Base-by-base conservation (phyloP, 2,329 filamentous ascomycete genomes). In the Chaetomiaceae sp. region DNA sequence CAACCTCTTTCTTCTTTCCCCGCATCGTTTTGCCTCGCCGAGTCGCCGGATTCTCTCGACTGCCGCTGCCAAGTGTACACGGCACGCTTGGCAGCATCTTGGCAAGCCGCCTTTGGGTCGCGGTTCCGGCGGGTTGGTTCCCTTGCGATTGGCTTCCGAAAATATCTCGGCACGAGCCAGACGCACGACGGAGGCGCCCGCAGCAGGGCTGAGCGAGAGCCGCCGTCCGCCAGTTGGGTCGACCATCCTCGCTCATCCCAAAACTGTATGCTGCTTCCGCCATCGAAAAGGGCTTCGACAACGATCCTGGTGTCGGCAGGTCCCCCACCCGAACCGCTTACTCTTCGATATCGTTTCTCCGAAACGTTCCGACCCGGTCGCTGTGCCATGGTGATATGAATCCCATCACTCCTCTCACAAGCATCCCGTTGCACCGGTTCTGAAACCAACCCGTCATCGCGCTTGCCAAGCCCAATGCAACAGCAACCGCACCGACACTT, bases 41-140 rank as follows among this genome's bases (percentile, higher is more conserved):
- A 6, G 19, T 43, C 9, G 36, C 34, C 34, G 34, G 11, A 34
- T 39, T 42, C 42, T 26, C 37, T 40, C 37, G 42, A 48, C 45
- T 49, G 50, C 50, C 50, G 47, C 51, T 43, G 52, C 50, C 50
- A 55, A 52, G 52, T 38, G n/a, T 38, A 11, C 35, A 43, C 46
- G 40, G 42, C 46, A 30, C 32, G 10, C 47, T 52, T 52, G 47
- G 50, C 44, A 36, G 15, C 27, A 11, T 19, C 49, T 51, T 51
- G 49, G 49, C 49, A 29, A 17, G 22, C 20, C 22, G 33, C 22
- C 22, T 38, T 32, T 30, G 38, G 42, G 30, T 40, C 29, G 44
- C 20, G 20, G 41, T 47, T 44, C 49, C 46, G 44, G 44, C 38
- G 20, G 37, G 42, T 46, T 49, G 52, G 52, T 40, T 42, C 6